Conservation (phyloP, 75 land plant species). For the Chamaecyparis obtusa region DNA sequence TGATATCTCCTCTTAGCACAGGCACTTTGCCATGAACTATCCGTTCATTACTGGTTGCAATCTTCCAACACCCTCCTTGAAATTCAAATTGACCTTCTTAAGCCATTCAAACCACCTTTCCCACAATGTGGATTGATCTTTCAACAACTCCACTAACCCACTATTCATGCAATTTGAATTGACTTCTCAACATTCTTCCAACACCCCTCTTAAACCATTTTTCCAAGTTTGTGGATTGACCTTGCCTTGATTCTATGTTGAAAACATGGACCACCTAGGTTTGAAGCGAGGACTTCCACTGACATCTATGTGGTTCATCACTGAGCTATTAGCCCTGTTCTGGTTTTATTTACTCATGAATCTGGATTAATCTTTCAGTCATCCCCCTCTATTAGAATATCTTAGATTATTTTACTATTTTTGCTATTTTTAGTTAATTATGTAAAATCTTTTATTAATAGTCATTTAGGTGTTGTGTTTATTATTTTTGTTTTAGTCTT, state of each 20-base stretch:
- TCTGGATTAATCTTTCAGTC: too few species aligned
- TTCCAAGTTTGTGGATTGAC: neutral
- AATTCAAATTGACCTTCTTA: neutral
- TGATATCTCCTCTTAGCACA: neutral
- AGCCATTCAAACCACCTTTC: neutral
- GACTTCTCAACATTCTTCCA: neutral
- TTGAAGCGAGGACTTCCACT: neutral
- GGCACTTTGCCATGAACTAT: neutral
- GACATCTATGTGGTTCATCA: neutral
- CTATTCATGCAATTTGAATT: neutral
- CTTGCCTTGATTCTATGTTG: neutral
- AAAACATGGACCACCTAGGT: neutral
- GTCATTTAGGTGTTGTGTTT: too few species aligned
- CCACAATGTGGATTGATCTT: too few species aligned
- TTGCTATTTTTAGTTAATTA: too few species aligned
- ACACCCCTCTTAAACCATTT: neutral
- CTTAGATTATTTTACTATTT: too few species aligned
- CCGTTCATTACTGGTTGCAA: too few species aligned
- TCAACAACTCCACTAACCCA: neutral
- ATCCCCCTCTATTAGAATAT: too few species aligned
- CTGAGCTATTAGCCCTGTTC: neutral
- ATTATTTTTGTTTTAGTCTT: too few species aligned
- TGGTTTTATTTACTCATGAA: too few species aligned
- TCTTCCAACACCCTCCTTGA: neutral
- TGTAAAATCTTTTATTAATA: too few species aligned